Base-by-base conservation (phyloP, 2,329 filamentous ascomycete species). In the Beauveria bassiana region DNA sequence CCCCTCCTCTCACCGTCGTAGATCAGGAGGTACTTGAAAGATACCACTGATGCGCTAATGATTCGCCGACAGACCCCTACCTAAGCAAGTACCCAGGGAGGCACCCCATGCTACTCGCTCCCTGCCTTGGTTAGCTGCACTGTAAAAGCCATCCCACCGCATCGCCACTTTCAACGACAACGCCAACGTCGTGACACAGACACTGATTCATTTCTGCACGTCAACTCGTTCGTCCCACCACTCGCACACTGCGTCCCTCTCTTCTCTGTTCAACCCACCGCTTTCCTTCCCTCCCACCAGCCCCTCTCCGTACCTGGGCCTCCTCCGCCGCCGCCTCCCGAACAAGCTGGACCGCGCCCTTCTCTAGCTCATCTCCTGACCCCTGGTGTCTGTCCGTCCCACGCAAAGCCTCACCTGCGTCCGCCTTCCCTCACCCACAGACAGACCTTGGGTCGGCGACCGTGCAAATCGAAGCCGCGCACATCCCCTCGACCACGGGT, bases 351-450 rank as follows among this genome's bases (percentile, higher is more conserved):
- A n/a, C 43, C 28, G 12, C 55, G 45, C 47, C 56, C 56, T 51
- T 46, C 26, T 45, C 47, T 43, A 20, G 40, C 34, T 59, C 47
- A n/a, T 43, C 34, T 51, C 56, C 56, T 51, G 18, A 51, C 56
- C 56, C 56, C 56, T 59, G 56, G 56, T 24, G 7, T 18, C 51
- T 34, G 24, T 42, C 9, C 22, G 43, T 58, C 55, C 55, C 55
- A 58, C 55, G 26, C 55, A 49, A 34, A 31, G 45, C 55, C 55
- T 58, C 45, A 9, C 31, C 28, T 31, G 22, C 53, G 24, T 20
- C 26, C 54, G 54, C 46, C 56, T 43, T 50, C 46, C 46, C 46
- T 59, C 56, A 43, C 46, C 34, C 46, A 51, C 34, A 59, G 56
- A 51, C 34, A 59, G 56, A 50, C 56, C 28, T 51, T 59, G 14